Conservation (phyloP, 495 filamentous ascomycete genomes). For the Podospora didyma region DNA sequence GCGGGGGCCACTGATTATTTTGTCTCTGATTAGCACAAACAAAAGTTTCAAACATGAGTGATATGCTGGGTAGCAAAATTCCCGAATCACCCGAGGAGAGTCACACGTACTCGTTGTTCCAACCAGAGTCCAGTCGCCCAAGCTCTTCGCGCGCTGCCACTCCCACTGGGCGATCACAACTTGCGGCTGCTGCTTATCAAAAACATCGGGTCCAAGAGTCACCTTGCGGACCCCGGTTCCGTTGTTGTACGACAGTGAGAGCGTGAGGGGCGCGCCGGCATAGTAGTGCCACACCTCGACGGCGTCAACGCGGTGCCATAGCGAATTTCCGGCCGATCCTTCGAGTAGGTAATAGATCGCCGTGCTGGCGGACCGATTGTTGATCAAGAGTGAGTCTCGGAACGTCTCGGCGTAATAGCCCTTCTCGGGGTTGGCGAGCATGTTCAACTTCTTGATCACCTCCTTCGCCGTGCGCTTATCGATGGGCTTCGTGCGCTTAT, state of each 20-base stretch:
- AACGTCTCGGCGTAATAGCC: slow-evolving; percentile 48
- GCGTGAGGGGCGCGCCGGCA: slow-evolving; percentile 41
- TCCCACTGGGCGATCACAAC: slow-evolving; percentile 32
- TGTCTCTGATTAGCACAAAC: not conserved
- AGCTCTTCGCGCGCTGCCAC: slow-evolving; percentile 41
- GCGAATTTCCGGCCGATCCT: slow-evolving; percentile 31
- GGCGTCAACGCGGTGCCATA: slow-evolving; percentile 47
- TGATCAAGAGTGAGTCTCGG: slow-evolving; percentile 27
- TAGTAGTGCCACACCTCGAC: slow-evolving; percentile 50
- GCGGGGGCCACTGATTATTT: not conserved
- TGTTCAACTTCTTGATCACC: slow-evolving; percentile 34
- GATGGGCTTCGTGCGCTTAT: slow-evolving; percentile 21
- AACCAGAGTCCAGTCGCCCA: slow-evolving; percentile 45
- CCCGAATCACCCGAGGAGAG: too few species aligned
- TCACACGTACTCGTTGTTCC: slow-evolving; percentile 36
- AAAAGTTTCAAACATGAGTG: not conserved
- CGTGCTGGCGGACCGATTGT: slow-evolving; percentile 42
- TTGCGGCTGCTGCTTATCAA: slow-evolving; percentile 38
- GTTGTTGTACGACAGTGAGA: slow-evolving; percentile 37
- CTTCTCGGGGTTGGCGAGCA: slow-evolving; percentile 40
- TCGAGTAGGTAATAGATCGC: slow-evolving; percentile 49
- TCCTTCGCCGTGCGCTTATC: slow-evolving; percentile 30
- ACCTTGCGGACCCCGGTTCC: slow-evolving; percentile 20
- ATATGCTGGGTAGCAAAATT: too few species aligned
- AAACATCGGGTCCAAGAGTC: slow-evolving; percentile 38